Evolutionary conservation across 2,329 filamentous ascomycete genomes (phyloP), one percentile per base, ranked within the genome.

Genomic region (Talaromyces sp.): DNA sequence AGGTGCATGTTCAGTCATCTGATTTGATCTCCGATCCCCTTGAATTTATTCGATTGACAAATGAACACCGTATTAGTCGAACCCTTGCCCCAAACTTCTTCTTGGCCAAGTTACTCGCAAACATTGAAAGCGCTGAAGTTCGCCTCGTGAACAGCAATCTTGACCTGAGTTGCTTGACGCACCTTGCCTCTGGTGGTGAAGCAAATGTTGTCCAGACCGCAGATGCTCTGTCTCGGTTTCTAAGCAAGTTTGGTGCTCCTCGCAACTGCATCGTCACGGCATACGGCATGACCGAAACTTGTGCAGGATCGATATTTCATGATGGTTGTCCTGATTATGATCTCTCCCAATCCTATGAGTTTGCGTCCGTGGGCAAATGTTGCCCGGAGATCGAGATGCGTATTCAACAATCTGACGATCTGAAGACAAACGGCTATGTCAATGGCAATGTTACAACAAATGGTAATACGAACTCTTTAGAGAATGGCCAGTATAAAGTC

Each of bases 1-100:
- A 83, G 62, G 63, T 83, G 10, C 79, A 81, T 56, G 70, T 80
- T 3, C 66, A 64, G 9, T 64, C 73, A 2, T 59, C 66, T 7
- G 69, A 71, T 13, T 56, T 75, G 7, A 60, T 74, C 1, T 53
- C 62, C 7, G 53, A 65, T 4, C 73, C 73, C 1, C 56, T 60
- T 2, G 35, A 60, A 0, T 74, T 74, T 61, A 66, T 71, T 50
- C 58, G 66, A 4, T 60, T 69, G 2, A 52, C 74, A 2, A 64
- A 59, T 28, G 45, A 60, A 5, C 65, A 73, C 62, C 63, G 63
- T 10, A 61, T 75, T 31, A 60, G 62, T 1, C 64, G 66, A 22
- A 70, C 69, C 0, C 74, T 75, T 61, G 69, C 71, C 1, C 73
- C 73, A 1, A 74, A 75, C 53, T 75, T 73, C 60, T 73, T 75